These are phyloP conservation scores for Plasmopara muralis DNA, from an alignment of 352 stramenopile genomes.

Conservation along the genomic window DNA sequence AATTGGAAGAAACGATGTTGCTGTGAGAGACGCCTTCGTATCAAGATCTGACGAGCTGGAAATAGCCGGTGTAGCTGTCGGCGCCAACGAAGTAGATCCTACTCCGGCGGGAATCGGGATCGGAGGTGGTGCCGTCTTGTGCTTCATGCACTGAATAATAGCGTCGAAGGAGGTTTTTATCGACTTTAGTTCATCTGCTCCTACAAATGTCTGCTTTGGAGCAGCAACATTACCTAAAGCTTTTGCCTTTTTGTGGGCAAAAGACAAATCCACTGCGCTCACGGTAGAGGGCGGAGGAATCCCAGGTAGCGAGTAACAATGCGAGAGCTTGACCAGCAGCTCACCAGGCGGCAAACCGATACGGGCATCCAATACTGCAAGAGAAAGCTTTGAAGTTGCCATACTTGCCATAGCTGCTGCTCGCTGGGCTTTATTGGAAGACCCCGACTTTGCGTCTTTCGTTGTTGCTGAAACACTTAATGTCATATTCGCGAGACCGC, in stretches of 20 bases:
- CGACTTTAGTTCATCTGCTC: constrained; percentile 67
- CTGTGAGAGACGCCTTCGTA: constrained; percentile 28
- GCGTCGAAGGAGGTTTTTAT: constrained; percentile 76
- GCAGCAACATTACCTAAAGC: not conserved
- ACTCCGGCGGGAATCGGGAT: constrained; percentile 49
- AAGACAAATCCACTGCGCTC: constrained; percentile 42
- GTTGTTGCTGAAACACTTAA: constrained; percentile 1
- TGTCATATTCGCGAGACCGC: constrained; percentile 22
- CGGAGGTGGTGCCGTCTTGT: constrained; percentile 60
- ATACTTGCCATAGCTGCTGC: constrained; percentile 27
- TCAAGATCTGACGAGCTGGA: constrained; percentile 20
- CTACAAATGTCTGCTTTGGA: constrained; percentile 18
- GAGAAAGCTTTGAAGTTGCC: constrained; percentile 32
- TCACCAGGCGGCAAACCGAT: constrained; percentile 54
- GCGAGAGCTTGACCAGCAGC: constrained; percentile 47
- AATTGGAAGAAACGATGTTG: constrained; percentile 17
- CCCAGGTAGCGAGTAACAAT: constrained; percentile 44
- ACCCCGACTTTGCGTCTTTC: constrained; percentile 39
- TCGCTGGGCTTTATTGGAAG: constrained; percentile 38
- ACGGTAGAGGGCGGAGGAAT: constrained; percentile 59
- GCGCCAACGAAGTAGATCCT: constrained; percentile 1
- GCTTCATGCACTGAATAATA: constrained; percentile 84
- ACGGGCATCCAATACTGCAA: constrained; percentile 44
- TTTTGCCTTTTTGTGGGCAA: constrained; percentile 45
- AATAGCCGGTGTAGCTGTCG: constrained; percentile 5